phyloP scores from a whole-genome alignment of 192 early-diverging fungal genomes.

The Mortierella claussenii region DNA sequence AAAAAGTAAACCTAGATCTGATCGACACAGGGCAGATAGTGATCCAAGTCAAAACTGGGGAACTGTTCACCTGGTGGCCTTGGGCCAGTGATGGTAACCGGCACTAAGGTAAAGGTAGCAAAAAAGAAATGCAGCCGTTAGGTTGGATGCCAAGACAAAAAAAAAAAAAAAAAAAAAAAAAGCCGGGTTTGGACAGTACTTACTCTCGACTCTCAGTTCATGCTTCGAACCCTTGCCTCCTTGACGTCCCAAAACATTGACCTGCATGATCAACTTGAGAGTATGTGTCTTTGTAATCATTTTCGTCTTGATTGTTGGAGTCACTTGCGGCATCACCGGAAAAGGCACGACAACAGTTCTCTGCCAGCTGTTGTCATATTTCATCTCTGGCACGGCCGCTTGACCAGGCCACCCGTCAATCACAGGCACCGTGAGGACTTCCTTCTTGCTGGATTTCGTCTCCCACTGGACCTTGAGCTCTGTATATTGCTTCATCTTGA shows the following conservation, averaged over 20 bases:
- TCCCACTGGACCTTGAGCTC: not conserved
- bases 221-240: not conserved
- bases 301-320: constrained; percentile 1
- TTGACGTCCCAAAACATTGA: too few relatives aligned
- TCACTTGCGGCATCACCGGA: constrained; percentile 7
- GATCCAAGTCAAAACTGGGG: constrained; percentile 22
- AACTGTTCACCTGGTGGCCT: constrained; percentile 18
- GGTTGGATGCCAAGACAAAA: not conserved
- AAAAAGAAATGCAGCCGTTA: not conserved
- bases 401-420: constrained; percentile 27
- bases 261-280: constrained; percentile 28
- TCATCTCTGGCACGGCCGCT: not conserved
- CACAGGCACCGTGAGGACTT: constrained; percentile 1
- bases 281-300: constrained; percentile 18
- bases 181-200: too few relatives aligned
- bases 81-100: constrained; percentile 26
- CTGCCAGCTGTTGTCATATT: constrained; percentile 23
- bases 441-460: not conserved
- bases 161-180: constrained; percentile 6
- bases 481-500: constrained; percentile 42
- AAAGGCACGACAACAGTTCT: constrained; percentile 18
- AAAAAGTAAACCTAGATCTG: constrained; percentile 5
- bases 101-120: constrained; percentile 9
- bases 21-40: constrained; percentile 11
- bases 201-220: constrained; percentile 43